Percentiles rank a stretch among this genome's conserved stretches.
Conservation (phyloP, 371 early-diverging fungal species). For the Mucor plumbeus region DNA sequence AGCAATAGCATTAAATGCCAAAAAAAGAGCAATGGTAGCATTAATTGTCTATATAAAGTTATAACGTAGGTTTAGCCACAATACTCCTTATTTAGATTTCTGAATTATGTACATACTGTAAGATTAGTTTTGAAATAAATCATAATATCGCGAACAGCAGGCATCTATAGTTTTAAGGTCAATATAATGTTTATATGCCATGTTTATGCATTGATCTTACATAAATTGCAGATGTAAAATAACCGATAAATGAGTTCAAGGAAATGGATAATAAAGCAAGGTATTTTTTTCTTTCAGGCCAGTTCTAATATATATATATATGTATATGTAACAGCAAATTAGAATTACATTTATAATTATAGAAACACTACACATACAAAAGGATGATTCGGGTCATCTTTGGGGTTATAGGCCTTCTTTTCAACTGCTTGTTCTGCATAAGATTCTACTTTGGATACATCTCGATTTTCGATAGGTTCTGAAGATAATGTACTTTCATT, state of each 20-base stretch:
- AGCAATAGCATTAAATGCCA: conserved; percentile 24
- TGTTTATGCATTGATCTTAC: conserved; percentile 13
- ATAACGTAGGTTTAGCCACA: too few relatives aligned
- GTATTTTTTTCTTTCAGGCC: conserved; percentile 34
- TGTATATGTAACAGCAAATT: background rate
- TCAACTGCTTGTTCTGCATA: background rate
- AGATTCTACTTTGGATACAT: background rate
- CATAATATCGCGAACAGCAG: conserved; percentile 37
- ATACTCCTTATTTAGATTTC: too few relatives aligned
- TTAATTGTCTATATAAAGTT: conserved; percentile 9
- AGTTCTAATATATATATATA: conserved; percentile 25
- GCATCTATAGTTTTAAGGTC: conserved; percentile 28
- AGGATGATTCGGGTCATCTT: conserved; percentile 32
- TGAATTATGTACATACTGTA: conserved; percentile 14
- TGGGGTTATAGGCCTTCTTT: conserved; percentile 4
- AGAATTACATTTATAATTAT: too few relatives aligned
- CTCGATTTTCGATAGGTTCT: background rate
- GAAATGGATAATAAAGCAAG: conserved; percentile 30
- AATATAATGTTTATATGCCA: background rate
- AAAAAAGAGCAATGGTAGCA: conserved; percentile 24
- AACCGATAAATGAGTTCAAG: conserved; percentile 41
- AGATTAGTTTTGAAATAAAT: conserved; percentile 24
- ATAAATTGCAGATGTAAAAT: conserved; percentile 44
- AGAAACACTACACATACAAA: conserved; percentile 12
- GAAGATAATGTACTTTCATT: background rate